A percentile compares a stretch with the other conserved stretches of the same genome.
Evolutionary conservation across 345 rosid species (phyloP).

Genomic region (Trapa bicornis): DNA sequence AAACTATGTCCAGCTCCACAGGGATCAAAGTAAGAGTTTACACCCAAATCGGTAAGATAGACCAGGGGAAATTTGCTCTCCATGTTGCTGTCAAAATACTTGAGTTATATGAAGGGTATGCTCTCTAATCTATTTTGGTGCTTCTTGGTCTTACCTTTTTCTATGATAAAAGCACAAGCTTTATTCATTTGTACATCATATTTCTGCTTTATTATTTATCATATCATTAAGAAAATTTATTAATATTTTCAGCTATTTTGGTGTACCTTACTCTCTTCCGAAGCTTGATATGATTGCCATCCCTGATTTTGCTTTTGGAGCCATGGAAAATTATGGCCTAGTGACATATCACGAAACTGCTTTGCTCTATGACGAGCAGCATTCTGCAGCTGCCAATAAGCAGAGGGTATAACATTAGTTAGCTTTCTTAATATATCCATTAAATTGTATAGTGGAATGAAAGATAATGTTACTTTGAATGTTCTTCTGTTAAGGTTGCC

Average conservation of each 20-base stretch:
- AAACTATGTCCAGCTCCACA: slow-evolving; percentile 18
- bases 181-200: background rate
- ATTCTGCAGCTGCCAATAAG: slow-evolving; percentile 96
- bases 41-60: slow-evolving; percentile 71
- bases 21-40: slow-evolving; percentile 85
- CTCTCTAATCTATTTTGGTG: slow-evolving; percentile 7
- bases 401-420: slow-evolving; percentile 45
- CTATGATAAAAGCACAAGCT: background rate
- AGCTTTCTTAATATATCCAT: background rate
- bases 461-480: slow-evolving; percentile 5
- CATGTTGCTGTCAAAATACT: slow-evolving; percentile 83
- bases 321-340: slow-evolving; percentile 98
- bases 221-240: slow-evolving; percentile 3
- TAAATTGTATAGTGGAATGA: background rate
- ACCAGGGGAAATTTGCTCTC: slow-evolving; percentile 90
- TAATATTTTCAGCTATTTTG: slow-evolving; percentile 56
- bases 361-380: slow-evolving; percentile 79
- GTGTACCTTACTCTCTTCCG: slow-evolving; percentile 79
- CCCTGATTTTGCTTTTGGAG: slow-evolving; percentile 97
- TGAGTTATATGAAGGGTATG: slow-evolving; percentile 70
- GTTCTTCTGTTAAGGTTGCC: slow-evolving; percentile 49
- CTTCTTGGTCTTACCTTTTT: background rate
- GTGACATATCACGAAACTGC: slow-evolving; percentile 90
- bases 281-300: slow-evolving; percentile 95
- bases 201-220: background rate